Conservation (phyloP, 371 early-diverging fungal genomes). For the Mortierella sp. region DNA sequence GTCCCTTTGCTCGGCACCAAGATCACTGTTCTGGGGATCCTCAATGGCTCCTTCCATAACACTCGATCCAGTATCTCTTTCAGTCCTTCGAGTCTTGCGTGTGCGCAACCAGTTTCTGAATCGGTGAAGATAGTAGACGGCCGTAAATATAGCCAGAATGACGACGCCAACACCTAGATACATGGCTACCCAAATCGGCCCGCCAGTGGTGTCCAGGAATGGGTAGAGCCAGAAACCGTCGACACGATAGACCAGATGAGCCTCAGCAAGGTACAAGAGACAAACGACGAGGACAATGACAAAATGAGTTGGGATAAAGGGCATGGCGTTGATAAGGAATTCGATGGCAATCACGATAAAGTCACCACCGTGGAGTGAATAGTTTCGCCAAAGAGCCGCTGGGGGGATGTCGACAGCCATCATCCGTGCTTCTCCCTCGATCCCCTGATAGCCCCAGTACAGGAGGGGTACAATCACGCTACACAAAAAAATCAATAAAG, state of each 20-base stretch:
- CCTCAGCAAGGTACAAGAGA: conserved; percentile 36
- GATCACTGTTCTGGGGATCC: too few species aligned
- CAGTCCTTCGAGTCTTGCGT: too few species aligned
- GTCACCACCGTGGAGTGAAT: conserved; percentile 48
- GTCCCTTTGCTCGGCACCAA: too few species aligned
- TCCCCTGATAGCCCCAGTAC: conserved; percentile 33
- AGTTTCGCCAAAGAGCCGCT: conserved; percentile 41
- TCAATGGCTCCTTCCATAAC: too few species aligned
- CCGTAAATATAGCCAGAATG: conserved; percentile 30
- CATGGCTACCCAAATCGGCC: conserved; percentile 32
- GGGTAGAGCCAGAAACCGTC: conserved; percentile 48
- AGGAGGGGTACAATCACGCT: conserved; percentile 45
- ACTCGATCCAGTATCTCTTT: too few species aligned
- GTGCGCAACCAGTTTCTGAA: conserved; percentile 13
- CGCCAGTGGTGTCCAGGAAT: conserved; percentile 31
- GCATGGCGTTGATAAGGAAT: conserved; percentile 40
- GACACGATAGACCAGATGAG: conserved; percentile 28
- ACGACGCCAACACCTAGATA: conserved; percentile 32
- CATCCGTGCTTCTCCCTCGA: conserved; percentile 20
- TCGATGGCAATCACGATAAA: conserved; percentile 37
- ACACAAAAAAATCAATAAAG: background rate
- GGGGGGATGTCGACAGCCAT: conserved; percentile 24
- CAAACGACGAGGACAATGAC: conserved; percentile 21
- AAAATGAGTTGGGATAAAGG: conserved; percentile 39
- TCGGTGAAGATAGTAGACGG: conserved; percentile 39